Evolutionary conservation across 331 rosid genomes (phyloP).

Genomic region (Arachis monticola): DNA sequence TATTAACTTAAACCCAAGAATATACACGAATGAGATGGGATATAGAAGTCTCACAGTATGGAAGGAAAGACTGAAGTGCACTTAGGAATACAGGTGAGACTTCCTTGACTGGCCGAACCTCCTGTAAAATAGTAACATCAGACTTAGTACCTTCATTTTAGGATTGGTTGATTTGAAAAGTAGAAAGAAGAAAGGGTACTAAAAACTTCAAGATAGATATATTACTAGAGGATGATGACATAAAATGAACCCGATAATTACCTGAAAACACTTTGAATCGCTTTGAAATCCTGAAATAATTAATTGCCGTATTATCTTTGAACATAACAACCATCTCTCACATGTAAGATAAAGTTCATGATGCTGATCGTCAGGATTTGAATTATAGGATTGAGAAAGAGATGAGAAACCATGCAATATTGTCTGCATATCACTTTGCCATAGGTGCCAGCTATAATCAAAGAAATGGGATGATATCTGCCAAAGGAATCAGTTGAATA

Average conservation of each 20-base stretch:
- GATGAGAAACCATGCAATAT: conserved; percentile 81
- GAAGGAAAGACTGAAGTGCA: conserved; percentile 89
- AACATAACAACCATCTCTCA: conserved; percentile 93
- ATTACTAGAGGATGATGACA: conserved; percentile 27
- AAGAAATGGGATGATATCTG: conserved; percentile 95
- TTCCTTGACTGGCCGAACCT: conserved; percentile 90
- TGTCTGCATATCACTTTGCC: conserved; percentile 91
- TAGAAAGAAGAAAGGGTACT: not conserved
- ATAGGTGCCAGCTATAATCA: conserved; percentile 93
- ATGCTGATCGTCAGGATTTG: conserved; percentile 68
- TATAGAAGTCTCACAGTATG: conserved; percentile 73
- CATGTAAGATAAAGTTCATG: conserved; percentile 81
- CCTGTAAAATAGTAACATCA: conserved; percentile 56
- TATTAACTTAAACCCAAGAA: conserved; percentile 23
- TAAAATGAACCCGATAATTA: conserved; percentile 37
- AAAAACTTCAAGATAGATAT: conserved; percentile 24
- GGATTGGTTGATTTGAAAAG: conserved; percentile 15
- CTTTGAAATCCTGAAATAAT: conserved; percentile 89
- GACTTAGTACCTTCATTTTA: conserved; percentile 12
- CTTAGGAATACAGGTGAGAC: conserved; percentile 84
- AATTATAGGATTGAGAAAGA: conserved; percentile 65
- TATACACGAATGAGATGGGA: conserved; percentile 19
- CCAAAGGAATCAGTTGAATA: conserved; percentile 43
- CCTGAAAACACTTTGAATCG: conserved; percentile 90
- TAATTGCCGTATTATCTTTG: conserved; percentile 85